A percentile compares a stretch with the other conserved stretches of the same genome.
phyloP scores from a whole-genome alignment of 1,284 basidiomycete species.

The Inonotus obliquus region DNA sequence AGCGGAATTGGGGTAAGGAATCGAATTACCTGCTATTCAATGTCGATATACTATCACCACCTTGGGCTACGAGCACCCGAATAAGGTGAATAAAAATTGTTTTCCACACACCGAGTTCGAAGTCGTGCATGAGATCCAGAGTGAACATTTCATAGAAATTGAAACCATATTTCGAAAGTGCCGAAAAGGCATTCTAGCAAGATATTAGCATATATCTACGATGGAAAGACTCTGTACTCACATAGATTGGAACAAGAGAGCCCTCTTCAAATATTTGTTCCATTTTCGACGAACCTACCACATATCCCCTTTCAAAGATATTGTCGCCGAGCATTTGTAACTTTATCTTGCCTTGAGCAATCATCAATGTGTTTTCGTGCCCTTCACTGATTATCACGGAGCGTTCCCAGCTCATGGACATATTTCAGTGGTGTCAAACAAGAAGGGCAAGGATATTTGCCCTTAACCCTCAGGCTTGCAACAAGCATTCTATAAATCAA shows the following conservation, averaged over 20 bases:
- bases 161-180: conserved; percentile 16
- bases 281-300: conserved; percentile 13
- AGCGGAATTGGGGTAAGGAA: no score
- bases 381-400: conserved; percentile 19
- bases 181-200: conserved; percentile 30
- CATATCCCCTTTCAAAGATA: conserved; percentile 20
- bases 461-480: conserved; percentile 27
- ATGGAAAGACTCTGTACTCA: conserved; percentile 22
- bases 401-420: conserved; percentile 23
- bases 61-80: conserved; percentile 21
- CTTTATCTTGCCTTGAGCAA: neutral
- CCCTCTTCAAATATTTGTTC: conserved; percentile 12
- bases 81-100: conserved; percentile 24
- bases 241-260: conserved; percentile 19
- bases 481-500: conserved; percentile 26
- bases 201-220: neutral
- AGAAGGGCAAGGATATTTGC: conserved; percentile 27
- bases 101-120: conserved; percentile 29
- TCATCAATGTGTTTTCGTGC: neutral
- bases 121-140: conserved; percentile 27
- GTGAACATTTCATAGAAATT: conserved; percentile 23
- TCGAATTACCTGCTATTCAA: conserved; percentile 25
- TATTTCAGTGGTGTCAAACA: conserved; percentile 24
- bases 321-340: conserved; percentile 17
- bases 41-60: conserved; percentile 7